A percentile compares a stretch with the other conserved stretches of the same genome.
Conservation (phyloP, 2,329 filamentous ascomycete species). For the Fusarium graminum region DNA sequence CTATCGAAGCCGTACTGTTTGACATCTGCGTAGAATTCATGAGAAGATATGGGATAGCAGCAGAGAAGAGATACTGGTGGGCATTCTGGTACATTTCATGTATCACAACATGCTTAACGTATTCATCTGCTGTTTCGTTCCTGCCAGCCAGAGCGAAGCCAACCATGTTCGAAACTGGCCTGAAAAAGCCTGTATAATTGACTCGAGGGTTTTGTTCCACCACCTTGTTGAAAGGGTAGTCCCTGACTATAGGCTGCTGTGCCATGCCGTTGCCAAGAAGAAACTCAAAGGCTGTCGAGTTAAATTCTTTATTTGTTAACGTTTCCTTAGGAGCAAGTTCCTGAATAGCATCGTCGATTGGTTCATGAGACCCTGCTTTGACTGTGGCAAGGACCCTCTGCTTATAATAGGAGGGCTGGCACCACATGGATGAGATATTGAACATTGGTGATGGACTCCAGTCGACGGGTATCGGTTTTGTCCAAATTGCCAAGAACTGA, state of each 20-base stretch:
- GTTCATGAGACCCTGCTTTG: constrained; percentile 3
- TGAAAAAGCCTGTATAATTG: neutral
- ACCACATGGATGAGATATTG: constrained; percentile 57
- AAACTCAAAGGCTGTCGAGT: constrained; percentile 53
- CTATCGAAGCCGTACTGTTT: constrained; percentile 15
- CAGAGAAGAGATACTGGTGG: constrained; percentile 52
- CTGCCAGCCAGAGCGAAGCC: constrained; percentile 51
- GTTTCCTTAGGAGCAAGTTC: constrained; percentile 9
- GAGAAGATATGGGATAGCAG: constrained; percentile 39
- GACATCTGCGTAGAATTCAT: constrained; percentile 23
- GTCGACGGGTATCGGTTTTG: neutral
- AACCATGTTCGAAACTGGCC: constrained; percentile 52
- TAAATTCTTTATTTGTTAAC: constrained; percentile 50
- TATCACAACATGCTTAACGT: constrained; percentile 19
- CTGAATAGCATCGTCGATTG: constrained; percentile 19
- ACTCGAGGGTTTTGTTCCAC: constrained; percentile 49
- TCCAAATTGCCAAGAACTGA: constrained; percentile 55
- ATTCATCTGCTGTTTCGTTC: constrained; percentile 7
- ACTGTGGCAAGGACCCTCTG: constrained; percentile 60
- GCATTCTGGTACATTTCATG: constrained; percentile 39
- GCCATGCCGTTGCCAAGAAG: constrained; percentile 50
- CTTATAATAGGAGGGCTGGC: constrained; percentile 60
- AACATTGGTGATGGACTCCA: neutral
- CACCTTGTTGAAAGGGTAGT: constrained; percentile 42
- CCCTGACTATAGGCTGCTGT: constrained; percentile 7